Evolutionary conservation across 1,139 yeast genomes (phyloP), one percentile per base, ranked within the genome.

Genomic region (Magnusiomyces ingens): DNA sequence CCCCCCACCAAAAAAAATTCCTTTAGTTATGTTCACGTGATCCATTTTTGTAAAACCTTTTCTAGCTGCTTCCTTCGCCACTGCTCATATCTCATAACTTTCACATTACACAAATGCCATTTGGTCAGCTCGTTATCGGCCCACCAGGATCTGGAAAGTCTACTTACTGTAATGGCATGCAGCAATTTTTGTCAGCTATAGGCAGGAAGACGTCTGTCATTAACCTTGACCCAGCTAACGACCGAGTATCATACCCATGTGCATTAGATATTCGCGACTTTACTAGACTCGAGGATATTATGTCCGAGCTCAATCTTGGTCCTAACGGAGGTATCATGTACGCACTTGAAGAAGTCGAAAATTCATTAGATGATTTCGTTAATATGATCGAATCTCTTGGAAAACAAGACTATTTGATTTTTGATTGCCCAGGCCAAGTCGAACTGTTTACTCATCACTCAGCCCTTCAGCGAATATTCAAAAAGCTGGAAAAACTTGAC

Each of bases 61-160:
- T 26, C 32, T 8, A 26, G 8, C 8, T 26, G 32, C 32, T 26
- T 26, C 8, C 8, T 26, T 8, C 43, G 21, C 43, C 18, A 40
- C 17, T 8, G 19, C 12, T n/a, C 43, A 40, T 2, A 40, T n/a
- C 19, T 17, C 12, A n/a, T 3, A 15, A n/a, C 21, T 40, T 17
- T 19, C 8, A 13, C 43, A 10, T 40, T 13, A 4, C 40, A 35
- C 42, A 13, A 36, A 64, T 68, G 71, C 70, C 71, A 43, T 91
- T 88, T 68, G 97, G 95, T 1, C 97, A 93, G 69, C 80, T 93
- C 19, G 93, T 93, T 13, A 88, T 94, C 40, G 99, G 99, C 0
- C 98, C 99, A 0, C 99, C 99, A 0, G 99, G 99, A 1, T 79
- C 96, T 0, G 99, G 99, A 1, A 94, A 94, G 66, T 88, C 97